Evolutionary conservation across 495 filamentous ascomycete species (phyloP), one percentile per base, ranked within the genome.

Genomic region (Cercophora newfieldiana): DNA sequence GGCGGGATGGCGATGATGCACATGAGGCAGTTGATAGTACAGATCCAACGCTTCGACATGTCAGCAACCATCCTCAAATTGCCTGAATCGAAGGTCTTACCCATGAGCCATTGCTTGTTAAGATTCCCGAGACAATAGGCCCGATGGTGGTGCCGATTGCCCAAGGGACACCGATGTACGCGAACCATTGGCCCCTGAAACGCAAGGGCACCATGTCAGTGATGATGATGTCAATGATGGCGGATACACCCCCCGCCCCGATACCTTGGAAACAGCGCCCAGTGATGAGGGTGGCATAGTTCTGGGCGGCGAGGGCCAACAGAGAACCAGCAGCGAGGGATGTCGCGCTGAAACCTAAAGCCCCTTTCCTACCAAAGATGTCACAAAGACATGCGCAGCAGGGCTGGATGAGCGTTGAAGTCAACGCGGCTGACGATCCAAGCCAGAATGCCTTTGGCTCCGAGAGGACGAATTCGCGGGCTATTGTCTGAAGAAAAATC

Each of bases 251-350:
- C 18, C 89, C 89, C 18, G 86, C 87, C 12, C 90, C 89, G 21
- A 90, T 77, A 16, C 89, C 89, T 57, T 91, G 90, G 14, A 91
- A 74, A 1, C 82, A 78, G 21, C 89, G 82, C 7, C 89, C 89
- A 37, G 86, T 76, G 19, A 91, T 79, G 44, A 92, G 79, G 25
- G 83, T 72, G 3, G 78, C 75, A 83, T 88, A 67, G 87, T 77
- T 14, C 12, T 44, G 37, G 37, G 37, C 37, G 37, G 18, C 37
- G 12, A 16, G 10, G 53, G 91, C 91, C 79, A 91, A 89, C 56
- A 94, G 79, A 48, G 89, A 88, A 62, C 91, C 91, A 24, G 87
- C 85, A 30, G 88, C 89, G 79, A 94, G 94, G 37, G 91, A 91
- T 53, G 89, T 89, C 64, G 93, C 78, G 59, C 85, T 90, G 61